Evolutionary conservation across 2,329 filamentous ascomycete genomes (phyloP).

Genomic region (Cytospora paraplurivora): DNA sequence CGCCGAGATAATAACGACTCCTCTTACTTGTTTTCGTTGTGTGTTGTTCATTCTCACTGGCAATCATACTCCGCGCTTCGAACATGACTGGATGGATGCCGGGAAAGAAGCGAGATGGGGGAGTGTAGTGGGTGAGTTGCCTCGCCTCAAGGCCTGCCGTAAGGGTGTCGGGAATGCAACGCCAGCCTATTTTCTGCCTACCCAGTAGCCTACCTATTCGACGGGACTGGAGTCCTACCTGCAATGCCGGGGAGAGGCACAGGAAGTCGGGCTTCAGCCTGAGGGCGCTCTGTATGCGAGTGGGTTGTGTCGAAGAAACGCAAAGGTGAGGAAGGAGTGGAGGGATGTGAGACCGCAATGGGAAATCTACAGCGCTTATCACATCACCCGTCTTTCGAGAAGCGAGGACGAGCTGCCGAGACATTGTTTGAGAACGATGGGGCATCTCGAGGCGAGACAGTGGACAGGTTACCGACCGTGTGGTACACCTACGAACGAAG

Average conservation of each 20-base stretch:
- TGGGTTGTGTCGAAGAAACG: background rate
- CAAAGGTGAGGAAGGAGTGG: background rate
- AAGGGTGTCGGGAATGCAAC: no score
- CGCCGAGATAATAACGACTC: no score
- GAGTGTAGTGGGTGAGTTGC: background rate
- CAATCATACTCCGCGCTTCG: no score
- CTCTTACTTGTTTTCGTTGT: background rate
- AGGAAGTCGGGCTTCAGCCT: background rate
- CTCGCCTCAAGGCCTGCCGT: no score
- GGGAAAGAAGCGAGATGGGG: background rate
- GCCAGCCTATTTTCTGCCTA: background rate
- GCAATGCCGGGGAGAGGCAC: slow-evolving; percentile 13
- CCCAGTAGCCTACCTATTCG: background rate
- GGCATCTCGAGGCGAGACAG: background rate
- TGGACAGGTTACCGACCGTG: slow-evolving; percentile 6
- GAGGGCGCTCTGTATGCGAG: background rate
- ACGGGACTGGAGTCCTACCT: slow-evolving; percentile 1
- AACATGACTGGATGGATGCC: background rate
- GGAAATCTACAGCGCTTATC: background rate
- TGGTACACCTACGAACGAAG: background rate
- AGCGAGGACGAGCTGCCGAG: background rate
- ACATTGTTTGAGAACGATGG: background rate
- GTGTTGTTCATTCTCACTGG: background rate
- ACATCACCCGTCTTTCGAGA: background rate
- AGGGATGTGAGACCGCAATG: background rate